Percentiles rank a stretch among this genome's conserved stretches.
phyloP scores from a whole-genome alignment of 805 yeast species.

The Peterozyma toletana region DNA sequence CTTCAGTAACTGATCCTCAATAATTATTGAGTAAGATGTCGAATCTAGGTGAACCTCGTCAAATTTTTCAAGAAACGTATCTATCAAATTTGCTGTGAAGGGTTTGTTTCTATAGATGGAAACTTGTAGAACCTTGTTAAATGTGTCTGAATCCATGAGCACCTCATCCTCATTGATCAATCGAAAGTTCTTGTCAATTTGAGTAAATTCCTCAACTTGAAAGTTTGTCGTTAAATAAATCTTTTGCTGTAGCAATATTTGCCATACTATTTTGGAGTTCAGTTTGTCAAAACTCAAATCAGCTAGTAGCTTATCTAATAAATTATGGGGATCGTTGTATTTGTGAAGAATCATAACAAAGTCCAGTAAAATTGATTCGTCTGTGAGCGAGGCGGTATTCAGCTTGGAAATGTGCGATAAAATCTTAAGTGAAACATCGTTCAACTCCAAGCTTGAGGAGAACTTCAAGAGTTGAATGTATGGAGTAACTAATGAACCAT shows the following conservation, averaged over 20 bases:
- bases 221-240: no score
- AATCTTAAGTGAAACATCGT: constrained; percentile 14
- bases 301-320: not conserved
- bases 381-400: not conserved
- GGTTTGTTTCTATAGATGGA: constrained; percentile 21
- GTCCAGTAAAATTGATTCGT: constrained; percentile 10
- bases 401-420: constrained; percentile 13
- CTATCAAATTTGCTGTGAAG: not conserved
- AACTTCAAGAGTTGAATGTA: constrained; percentile 16
- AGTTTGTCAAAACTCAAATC: no score
- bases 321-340: constrained; percentile 17
- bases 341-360: constrained; percentile 20
- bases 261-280: no score
- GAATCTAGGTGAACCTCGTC: constrained; percentile 27
- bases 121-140: constrained; percentile 17
- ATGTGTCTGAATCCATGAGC: constrained; percentile 13
- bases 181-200: no score
- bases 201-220: no score
- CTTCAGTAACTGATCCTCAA: constrained; percentile 22
- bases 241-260: no score
- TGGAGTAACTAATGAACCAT: no score
- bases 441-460: constrained; percentile 19
- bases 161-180: no score
- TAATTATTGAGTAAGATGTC: constrained; percentile 25
- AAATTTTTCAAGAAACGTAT: constrained; percentile 16